Base-by-base conservation (phyloP, 2,329 filamentous ascomycete genomes). In the Bipolaris sorokiniana region DNA sequence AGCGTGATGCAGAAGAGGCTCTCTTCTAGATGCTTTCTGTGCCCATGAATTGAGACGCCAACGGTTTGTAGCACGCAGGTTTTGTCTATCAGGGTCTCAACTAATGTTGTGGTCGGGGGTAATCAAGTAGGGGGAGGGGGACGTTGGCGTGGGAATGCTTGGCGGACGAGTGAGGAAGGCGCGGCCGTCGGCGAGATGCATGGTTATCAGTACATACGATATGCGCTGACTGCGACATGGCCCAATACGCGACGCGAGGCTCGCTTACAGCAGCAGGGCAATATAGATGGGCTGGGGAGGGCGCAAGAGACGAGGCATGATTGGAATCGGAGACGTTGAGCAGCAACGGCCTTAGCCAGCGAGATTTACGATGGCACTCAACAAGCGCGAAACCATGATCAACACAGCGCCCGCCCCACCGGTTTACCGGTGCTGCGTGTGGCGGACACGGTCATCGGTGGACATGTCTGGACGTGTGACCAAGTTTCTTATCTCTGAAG, bases 11-110 rank as follows among this genome's bases (percentile, higher is more conserved):
- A 15, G 63, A 59, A 38, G 60, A 68, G 11, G 45, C 55, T 16
- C 42, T 74, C 13, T 74, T 74, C 53, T 72, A 71, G 59, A 16
- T 31, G 9, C 3, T 10, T 44, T 18, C 13, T 3, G 16, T n/a
- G 31, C 9, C n/a, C 26, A 45, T 31, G 28, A 13, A 31, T 11
- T 31, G 28, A 31, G 28, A 31, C 10, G 10, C 28, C 28, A 13
- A 7, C 28, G 28, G 28, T 3, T 31, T 31, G 28, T 31, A 11
- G 28, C 28, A 31, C 28, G 28, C 10, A 31, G 10, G 10, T 31
- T 31, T 31, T 31, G 28, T 31, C 28, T 9, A 13, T 31, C 28
- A 31, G 28, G 28, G 28, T 31, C 28, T 31, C 28, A 11, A 31
- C 28, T 31, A 31, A 31, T 31, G 28, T 31, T 13, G 28, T 31